Base-by-base conservation (phyloP, 2,329 filamentous ascomycete species). In the Teratosphaeria viscida region DNA sequence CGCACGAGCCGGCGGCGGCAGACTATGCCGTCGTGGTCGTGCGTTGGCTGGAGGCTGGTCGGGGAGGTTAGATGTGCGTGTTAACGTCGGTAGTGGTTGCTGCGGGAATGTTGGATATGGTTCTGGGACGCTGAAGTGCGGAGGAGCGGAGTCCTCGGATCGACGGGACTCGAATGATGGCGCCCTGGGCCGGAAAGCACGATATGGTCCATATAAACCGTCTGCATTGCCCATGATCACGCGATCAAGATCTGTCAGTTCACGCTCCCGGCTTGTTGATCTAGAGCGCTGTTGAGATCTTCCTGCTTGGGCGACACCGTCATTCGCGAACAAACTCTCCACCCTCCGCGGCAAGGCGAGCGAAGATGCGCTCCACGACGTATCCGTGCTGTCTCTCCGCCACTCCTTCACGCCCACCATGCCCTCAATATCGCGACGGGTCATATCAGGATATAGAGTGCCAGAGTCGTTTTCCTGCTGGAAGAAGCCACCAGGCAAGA, bases 401-500 rank as follows among this genome's bases (percentile, higher is more conserved):
- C 60, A 62, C 7, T 58, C 65, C 43, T 62, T 37, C 59, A 58
- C 26, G 43, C 11, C 62, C 16, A 57, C n/a, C 26, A 39, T 29
- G n/a, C 58, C 60, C 43, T 67, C 66, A 49, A 59, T 59, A 58
- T 79, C 75, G 55, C 77, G 74, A 29, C 69, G 75, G 57, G 75
- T 72, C 65, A 74, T 75, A 62, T 76, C 79, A 66, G 75, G 82
- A 64, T 79, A 70, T n/a, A 83, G 83, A 54, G 81, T 77, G 62
- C 82, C 77, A n/a, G 84, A 86, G 64, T 89, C 86, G 70, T 89
- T 87, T 10, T 77, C 76, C 69, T 90, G 85, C 62, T 82, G 77
- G 71, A 90, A 92, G 74, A 83, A 86, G 29, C 87, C 87, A 57
- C 84, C 83, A 11, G 85, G 79, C 39, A 86, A 81, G 67, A 82